These are phyloP conservation scores for Plenodomus lindquistii DNA, from an alignment of 2,329 filamentous ascomycete species.

Conservation along the genomic window DNA sequence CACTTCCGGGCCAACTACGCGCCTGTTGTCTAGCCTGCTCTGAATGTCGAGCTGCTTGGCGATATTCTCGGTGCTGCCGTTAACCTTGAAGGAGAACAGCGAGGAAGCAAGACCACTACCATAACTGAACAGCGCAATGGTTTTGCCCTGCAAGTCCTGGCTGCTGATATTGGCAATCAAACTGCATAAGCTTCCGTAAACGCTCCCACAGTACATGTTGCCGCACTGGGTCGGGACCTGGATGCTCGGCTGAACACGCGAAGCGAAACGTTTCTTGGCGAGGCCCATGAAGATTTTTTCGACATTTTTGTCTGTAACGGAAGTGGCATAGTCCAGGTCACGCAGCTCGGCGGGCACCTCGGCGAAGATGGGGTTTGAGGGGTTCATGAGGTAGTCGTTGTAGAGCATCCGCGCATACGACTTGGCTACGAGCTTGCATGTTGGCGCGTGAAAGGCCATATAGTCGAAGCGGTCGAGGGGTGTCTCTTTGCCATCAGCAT, in stretches of 20 bases:
- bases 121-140: constrained; percentile 57
- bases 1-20: constrained; percentile 51
- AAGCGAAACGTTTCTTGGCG: constrained; percentile 56
- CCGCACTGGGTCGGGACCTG: constrained; percentile 58
- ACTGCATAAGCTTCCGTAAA: constrained; percentile 55
- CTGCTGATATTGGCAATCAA: constrained; percentile 52
- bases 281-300: constrained; percentile 59
- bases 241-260: constrained; percentile 55
- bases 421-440: constrained; percentile 60
- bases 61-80: constrained; percentile 52
- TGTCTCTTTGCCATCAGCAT: constrained; percentile 46
- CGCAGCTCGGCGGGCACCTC: constrained; percentile 55
- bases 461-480: constrained; percentile 58
- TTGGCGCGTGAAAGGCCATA: constrained; percentile 60
- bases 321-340: constrained; percentile 51
- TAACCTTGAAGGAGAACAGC: constrained; percentile 55
- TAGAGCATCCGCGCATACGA: constrained; percentile 57
- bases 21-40: constrained; percentile 50
- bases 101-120: constrained; percentile 57
- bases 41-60: constrained; percentile 54
- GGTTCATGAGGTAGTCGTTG: constrained; percentile 56
- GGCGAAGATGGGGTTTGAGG: constrained; percentile 53
- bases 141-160: constrained; percentile 54
- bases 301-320: constrained; percentile 55
- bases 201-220: constrained; percentile 60